Base-by-base conservation (phyloP, 768 basidiomycete species). In the Naganishia onofrii region DNA sequence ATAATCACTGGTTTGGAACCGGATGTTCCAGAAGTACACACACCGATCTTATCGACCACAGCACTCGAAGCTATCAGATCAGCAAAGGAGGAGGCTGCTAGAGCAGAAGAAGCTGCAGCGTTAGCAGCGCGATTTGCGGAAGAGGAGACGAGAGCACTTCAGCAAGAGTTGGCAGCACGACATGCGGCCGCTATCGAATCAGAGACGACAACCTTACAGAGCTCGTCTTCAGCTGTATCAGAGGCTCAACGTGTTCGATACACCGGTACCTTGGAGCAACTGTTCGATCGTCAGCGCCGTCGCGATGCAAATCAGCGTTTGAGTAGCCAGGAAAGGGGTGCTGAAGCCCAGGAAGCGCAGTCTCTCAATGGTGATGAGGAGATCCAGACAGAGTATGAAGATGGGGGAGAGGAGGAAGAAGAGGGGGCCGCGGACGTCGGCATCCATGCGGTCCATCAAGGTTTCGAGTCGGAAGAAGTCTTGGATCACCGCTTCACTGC, bases 1-100 rank as follows among this genome's bases (percentile, higher is more conserved):
- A 70, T 70, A 12, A 70, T 56, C 69, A 29, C 53, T 64, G 69
- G 69, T 15, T 21, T 70, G 28, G 68, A 69, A 53, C 56, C 56
- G 17, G 51, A 69, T 28, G 15, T 51, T n/a, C 57, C 57, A 2
- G 23, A 46, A n/a, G 54, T 38, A 31, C 23, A 19, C 3, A 48
- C 36, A n/a, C 67, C 67, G 15, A 44, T 23, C 8, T 34, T 63
- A 10, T 69, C 57, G 15, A n/a, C 19, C 2, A 10, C 19, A 42
- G 68, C 57, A 21, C 57, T 48, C 36, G 56, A 51, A 28, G 68
- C 68, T 7, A 55, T 69, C 42, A 32, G 15, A 29, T 12, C 31
- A n/a, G 68, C 68, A 10, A 29, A 58, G n/a, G 29, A 21, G 17
- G 57, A 63, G 23, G 68, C 60, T 58, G 57, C 34, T n/a, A 44